Evolutionary conservation across 139 green algal species (phyloP).

Genomic region (Dunaliella sp.): DNA sequence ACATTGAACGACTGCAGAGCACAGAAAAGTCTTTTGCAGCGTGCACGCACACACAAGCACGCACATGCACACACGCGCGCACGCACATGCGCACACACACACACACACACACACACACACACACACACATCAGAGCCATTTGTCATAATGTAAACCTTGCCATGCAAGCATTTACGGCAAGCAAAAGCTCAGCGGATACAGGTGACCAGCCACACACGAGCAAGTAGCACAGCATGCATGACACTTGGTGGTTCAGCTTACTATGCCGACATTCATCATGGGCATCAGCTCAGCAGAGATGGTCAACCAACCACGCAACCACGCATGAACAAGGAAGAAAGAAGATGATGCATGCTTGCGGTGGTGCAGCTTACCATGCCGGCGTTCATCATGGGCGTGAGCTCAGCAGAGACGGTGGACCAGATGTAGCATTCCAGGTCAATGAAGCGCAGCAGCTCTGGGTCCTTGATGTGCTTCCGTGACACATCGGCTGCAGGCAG

Average conservation of each 20-base stretch:
- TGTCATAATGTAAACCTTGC: too few relatives aligned
- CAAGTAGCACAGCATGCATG: not conserved
- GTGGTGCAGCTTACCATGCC: constrained; percentile 88
- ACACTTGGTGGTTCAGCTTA: not conserved
- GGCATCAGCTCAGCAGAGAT: constrained; percentile 86
- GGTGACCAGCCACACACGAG: not conserved
- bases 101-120: too few relatives aligned
- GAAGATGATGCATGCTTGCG: too few relatives aligned
- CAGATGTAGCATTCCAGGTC: constrained; percentile 97
- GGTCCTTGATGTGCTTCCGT: constrained; percentile 84
- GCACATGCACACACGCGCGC: not conserved
- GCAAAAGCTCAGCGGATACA: not conserved
- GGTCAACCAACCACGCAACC: too few relatives aligned
- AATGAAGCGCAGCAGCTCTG: constrained; percentile 90
- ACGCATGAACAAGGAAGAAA: too few relatives aligned
- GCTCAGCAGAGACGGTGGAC: constrained; percentile 81
- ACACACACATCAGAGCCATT: too few relatives aligned
- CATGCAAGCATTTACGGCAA: constrained; percentile 79
- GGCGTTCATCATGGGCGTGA: constrained; percentile 96
- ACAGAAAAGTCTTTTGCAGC: not conserved
- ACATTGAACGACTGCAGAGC: too few relatives aligned
- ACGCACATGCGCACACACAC: too few relatives aligned
- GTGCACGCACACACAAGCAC: not conserved
- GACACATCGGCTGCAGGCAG: constrained; percentile 66
- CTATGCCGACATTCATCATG: constrained; percentile 96